Evolutionary conservation across 1,284 basidiomycete genomes (phyloP).

Genomic region (Papiliotrema laurentii): DNA sequence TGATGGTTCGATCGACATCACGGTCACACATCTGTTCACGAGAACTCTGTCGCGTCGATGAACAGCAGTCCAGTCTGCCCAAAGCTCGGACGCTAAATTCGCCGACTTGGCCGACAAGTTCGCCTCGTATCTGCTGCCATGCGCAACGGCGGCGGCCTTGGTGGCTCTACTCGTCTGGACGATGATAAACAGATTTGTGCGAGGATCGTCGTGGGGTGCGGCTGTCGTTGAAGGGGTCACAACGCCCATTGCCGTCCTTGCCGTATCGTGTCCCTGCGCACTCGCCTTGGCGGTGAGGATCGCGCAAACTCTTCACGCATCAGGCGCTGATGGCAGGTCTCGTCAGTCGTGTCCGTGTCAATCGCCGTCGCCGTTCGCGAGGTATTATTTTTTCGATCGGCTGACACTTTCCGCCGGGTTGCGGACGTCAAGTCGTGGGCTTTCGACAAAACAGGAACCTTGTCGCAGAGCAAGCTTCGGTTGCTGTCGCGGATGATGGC

Average conservation of each 20-base stretch:
- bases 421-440: slow-evolving; percentile 44
- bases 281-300: slow-evolving; percentile 25
- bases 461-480: slow-evolving; percentile 7
- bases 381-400: slow-evolving; percentile 18
- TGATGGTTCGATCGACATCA: slow-evolving; percentile 46
- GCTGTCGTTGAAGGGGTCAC: slow-evolving; percentile 45
- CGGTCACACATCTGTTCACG: slow-evolving; percentile 48
- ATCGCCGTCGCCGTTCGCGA: slow-evolving; percentile 9
- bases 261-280: slow-evolving; percentile 52
- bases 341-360: slow-evolving; percentile 24
- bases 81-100: slow-evolving; percentile 11
- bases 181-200: slow-evolving; percentile 41
- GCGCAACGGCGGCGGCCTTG: slow-evolving; percentile 10
- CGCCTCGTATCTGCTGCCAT: slow-evolving; percentile 14
- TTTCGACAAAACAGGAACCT: slow-evolving; percentile 55
- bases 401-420: slow-evolving; percentile 35
- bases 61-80: slow-evolving; percentile 43
- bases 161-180: slow-evolving; percentile 49
- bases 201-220: slow-evolving; percentile 26
- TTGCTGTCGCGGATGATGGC: slow-evolving; percentile 9
- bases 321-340: slow-evolving; percentile 7
- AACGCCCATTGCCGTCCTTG: slow-evolving; percentile 51
- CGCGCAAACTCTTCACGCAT: no score
- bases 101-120: slow-evolving; percentile 20
- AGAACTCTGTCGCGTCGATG: slow-evolving; percentile 52